Evolutionary conservation across 2,329 filamentous ascomycete genomes (phyloP).

Genomic region (Hymenoscyphus albidus): DNA sequence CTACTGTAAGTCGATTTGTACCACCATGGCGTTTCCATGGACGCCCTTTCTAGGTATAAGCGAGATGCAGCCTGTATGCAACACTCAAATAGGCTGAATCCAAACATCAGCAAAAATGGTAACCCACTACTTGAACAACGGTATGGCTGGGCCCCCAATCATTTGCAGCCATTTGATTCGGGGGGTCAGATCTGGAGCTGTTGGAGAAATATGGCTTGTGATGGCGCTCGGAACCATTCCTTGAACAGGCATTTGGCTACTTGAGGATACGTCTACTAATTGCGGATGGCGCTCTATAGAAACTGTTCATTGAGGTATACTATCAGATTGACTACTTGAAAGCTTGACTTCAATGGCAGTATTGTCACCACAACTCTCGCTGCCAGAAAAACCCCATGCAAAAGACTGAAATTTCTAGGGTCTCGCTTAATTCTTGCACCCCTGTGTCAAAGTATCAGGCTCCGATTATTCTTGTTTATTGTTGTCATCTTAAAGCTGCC

Average conservation of each 20-base stretch:
- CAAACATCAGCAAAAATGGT: constrained; percentile 8
- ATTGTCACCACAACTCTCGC: neutral
- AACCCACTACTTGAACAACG: constrained; percentile 7
- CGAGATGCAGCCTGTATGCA: constrained; percentile 14
- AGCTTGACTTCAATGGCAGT: neutral
- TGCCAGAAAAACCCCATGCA: neutral
- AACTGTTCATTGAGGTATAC: too few species aligned
- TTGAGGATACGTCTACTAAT: neutral
- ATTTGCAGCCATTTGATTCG: neutral
- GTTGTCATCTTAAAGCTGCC: neutral
- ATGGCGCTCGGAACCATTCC: neutral
- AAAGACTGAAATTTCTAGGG: neutral
- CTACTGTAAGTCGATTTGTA: constrained; percentile 1
- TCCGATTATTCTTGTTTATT: neutral
- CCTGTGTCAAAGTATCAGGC: neutral
- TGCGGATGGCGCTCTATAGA: neutral
- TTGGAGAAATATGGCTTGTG: constrained; percentile 5
- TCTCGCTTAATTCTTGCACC: neutral
- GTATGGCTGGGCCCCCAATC: neutral
- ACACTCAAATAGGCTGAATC: constrained; percentile 8
- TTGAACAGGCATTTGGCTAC: neutral
- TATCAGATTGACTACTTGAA: neutral
- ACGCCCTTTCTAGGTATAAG: constrained; percentile 1
- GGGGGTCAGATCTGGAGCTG: neutral
- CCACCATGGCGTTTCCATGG: constrained; percentile 11